A percentile compares a stretch with the other conserved stretches of the same genome.
Evolutionary conservation across 305 asterid species (phyloP).

Genomic region (Stenogyne calaminthoides): DNA sequence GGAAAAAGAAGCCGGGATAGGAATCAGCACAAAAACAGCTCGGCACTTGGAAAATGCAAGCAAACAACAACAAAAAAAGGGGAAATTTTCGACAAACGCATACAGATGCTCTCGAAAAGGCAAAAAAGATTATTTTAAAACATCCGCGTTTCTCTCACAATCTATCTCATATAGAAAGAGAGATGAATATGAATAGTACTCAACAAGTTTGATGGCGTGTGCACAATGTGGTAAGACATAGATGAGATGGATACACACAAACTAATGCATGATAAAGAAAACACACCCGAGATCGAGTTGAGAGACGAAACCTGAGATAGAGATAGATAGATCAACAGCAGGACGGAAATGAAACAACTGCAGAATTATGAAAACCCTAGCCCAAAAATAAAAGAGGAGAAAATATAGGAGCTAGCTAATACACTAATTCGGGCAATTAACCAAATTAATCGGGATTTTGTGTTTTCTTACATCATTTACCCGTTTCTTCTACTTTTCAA

Average conservation of each 20-base stretch:
- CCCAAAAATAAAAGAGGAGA: not conserved
- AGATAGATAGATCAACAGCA: not conserved
- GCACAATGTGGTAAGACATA: conserved; percentile 7
- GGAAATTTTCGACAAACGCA: not conserved
- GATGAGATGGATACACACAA: no score
- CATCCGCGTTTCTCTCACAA: not conserved
- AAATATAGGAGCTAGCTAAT: not conserved
- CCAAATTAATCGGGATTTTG: not conserved
- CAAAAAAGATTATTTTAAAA: not conserved
- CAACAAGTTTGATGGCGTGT: not conserved
- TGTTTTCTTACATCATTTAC: not conserved
- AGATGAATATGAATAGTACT: not conserved
- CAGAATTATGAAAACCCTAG: conserved; percentile 9
- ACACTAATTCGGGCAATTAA: not conserved
- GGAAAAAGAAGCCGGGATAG: not conserved
- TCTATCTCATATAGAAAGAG: not conserved
- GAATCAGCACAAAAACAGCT: not conserved
- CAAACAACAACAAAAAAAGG: not conserved
- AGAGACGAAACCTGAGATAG: not conserved
- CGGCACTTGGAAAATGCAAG: not conserved
- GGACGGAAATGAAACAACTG: not conserved
- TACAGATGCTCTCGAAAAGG: not conserved
- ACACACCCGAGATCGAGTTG: conserved; percentile 3
- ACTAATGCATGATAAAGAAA: not conserved
- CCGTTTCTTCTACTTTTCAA: not conserved